Base-by-base conservation (phyloP, 179 eudicot species). In the Spinacia oleracea region DNA sequence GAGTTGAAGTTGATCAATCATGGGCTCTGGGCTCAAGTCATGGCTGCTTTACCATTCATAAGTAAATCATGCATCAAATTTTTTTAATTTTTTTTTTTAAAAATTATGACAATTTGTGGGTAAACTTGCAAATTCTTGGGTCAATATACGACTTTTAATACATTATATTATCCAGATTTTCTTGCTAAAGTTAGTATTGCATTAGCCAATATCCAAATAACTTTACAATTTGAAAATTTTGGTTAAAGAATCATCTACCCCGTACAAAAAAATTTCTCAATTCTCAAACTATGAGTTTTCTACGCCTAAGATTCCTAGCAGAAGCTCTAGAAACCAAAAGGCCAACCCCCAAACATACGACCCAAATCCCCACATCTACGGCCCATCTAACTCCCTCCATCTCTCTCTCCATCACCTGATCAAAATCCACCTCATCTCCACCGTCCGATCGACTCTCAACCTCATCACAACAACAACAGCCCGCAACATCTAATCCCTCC, bases 361-460 rank as follows among this genome's bases (percentile, higher is more conserved):
- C 93, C 93, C 93, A 91, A 6, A 91, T 78, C 73, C 96, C 96
- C 1, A 90, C 87, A 59, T 91, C 91, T 6, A 88, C 87, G 1
- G 90, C 96, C 96, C 89, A 88, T n/a, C 84, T 73, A 59, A 87
- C 84, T 11, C 90, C 90, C 34, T 85, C 86, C 79, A 82, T 78
- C 46, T 82, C 88, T 74, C 27, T 70, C 83, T 77, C 50, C 51
- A 50, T 15, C 79, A 31, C 46, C 56, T 9, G 42, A 71, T 71
- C 60, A 11, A 27, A 31, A 27, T 76, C 79, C 5, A 45, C 42
- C 27, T 51, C 81, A 21, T 48, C 66, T 16, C 80, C 85, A 56
- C 75, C 73, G 34, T 75, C 80, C n/a, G 77, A 46, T 56, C 46
- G 66, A 9, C 12, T 18, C 40, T 38, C 84, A 60, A 3, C 83